Evolutionary conservation across 1,284 basidiomycete genomes (phyloP), one percentile per base, ranked within the genome.

Genomic region (Rhodotorula sp.): DNA sequence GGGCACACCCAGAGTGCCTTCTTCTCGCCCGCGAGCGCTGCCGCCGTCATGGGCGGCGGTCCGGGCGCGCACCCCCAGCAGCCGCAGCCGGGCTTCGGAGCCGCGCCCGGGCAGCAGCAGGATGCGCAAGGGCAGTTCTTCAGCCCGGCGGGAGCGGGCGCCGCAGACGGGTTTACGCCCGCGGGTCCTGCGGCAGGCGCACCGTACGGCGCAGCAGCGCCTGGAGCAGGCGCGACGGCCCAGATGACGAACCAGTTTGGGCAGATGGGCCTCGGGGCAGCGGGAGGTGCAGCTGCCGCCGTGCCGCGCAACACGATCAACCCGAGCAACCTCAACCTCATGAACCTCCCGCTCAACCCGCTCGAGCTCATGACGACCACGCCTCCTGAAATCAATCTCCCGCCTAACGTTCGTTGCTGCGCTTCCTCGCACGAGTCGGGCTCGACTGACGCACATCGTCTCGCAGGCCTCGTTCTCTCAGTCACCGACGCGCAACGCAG

Each of bases 321-420:
- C 48, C 50, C 61, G 10, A 53, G 48, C 14, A 78, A 73, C 42
- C 65, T 74, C 71, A 97, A 97, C 83, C 85, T 97, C 64, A 88
- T 97, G 79, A 92, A 91, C 9, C 88, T 90, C 52, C 92, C 92
- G 52, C 91, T 94, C 49, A 92, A 98, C 81, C 93, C 96, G 17
- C 87, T 87, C 66, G 92, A 75, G 49, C 70, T 92, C 70, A 84
- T 98, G 64, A 85, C 88, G 61, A 85, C 86, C 49, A 89, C 90
- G 2, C 94, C 96, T 12, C 97, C 96, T 12, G 90, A 92, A 74
- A 93, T 96, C 73, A 86, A 90, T 41, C 85, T 99, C 14, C 95
- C 97, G 2, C 89, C 92, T n/a, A 84, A 84, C 69, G 84, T 81
- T 44, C 68, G 81, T 87, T 73, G 85, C 58, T 23, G 8, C 55